Evolutionary conservation across 441 rosid genomes (phyloP).

Genomic region (Bocquillonia castaneifolia): DNA sequence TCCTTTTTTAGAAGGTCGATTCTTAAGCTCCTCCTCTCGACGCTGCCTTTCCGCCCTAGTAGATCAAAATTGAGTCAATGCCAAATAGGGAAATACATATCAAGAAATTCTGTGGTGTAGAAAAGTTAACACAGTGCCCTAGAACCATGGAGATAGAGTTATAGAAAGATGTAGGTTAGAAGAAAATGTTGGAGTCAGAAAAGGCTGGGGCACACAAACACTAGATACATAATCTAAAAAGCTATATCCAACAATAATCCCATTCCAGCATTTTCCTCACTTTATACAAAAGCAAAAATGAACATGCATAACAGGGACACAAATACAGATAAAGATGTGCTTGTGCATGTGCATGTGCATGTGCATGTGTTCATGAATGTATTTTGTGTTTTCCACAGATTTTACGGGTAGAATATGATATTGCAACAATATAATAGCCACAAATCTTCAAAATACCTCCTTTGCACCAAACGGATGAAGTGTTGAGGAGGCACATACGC

Average conservation of each 20-base stretch:
- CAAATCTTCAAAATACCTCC: conserved; percentile 44
- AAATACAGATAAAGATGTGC: not conserved
- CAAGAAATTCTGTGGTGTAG: not conserved
- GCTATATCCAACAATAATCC: not conserved
- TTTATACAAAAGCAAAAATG: not conserved
- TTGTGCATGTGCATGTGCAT: not conserved
- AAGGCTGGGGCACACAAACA: too few species aligned
- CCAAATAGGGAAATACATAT: conserved; percentile 7
- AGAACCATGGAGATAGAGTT: too few species aligned
- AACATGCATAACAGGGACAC: not conserved
- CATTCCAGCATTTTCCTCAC: not conserved
- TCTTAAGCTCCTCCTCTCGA: conserved; percentile 87
- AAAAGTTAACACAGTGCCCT: too few species aligned
- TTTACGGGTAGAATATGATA: not conserved
- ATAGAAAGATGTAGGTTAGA: too few species aligned
- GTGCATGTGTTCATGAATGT: not conserved
- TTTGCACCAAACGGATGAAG: conserved; percentile 90
- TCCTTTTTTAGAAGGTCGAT: conserved; percentile 76
- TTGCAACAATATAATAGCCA: not conserved
- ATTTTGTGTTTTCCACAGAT: not conserved
- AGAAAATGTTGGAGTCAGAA: too few species aligned
- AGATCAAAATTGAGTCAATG: conserved; percentile 10
- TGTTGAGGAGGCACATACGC: conserved; percentile 95
- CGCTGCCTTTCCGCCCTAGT: conserved; percentile 94
- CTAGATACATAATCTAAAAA: not conserved